Evolutionary conservation across 257 asterid genomes (phyloP).

Genomic region (Euphrasia confusa): DNA sequence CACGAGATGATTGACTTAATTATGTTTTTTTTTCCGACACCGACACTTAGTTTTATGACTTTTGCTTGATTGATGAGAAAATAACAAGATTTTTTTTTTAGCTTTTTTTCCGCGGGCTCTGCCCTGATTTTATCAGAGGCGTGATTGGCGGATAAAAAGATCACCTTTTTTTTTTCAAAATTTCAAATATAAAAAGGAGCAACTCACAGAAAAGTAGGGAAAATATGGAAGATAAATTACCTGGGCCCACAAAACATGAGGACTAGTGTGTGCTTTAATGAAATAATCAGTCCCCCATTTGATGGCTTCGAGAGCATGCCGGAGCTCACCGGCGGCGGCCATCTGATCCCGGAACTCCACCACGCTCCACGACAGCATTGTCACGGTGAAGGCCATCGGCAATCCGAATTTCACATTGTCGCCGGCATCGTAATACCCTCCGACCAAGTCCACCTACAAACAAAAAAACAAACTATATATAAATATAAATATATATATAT

Average conservation of each 20-base stretch:
- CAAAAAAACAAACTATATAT: neutral
- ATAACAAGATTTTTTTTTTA: neutral
- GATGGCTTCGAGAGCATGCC: constrained; percentile 72
- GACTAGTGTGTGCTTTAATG: constrained; percentile 83
- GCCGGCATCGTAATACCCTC: constrained; percentile 93
- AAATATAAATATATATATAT: no score
- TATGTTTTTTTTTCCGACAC: neutral
- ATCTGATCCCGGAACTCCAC: constrained; percentile 50
- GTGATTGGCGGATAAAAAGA: neutral
- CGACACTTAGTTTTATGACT: neutral
- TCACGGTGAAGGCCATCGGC: constrained; percentile 84
- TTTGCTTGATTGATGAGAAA: no score
- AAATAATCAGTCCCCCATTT: constrained; percentile 93
- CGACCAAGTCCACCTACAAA: constrained; percentile 76
- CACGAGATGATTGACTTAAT: neutral
- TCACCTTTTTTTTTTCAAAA: neutral
- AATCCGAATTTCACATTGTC: constrained; percentile 84
- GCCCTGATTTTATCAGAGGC: neutral
- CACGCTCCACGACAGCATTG: constrained; percentile 80
- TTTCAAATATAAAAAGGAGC: no score
- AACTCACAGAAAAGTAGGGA: no score
- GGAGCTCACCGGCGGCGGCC: constrained; percentile 53
- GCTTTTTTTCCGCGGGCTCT: no score
- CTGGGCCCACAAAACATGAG: constrained; percentile 82
- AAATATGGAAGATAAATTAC: constrained; percentile 22